Conservation (phyloP, 305 asterid genomes). For the Fraxinus velutina region DNA sequence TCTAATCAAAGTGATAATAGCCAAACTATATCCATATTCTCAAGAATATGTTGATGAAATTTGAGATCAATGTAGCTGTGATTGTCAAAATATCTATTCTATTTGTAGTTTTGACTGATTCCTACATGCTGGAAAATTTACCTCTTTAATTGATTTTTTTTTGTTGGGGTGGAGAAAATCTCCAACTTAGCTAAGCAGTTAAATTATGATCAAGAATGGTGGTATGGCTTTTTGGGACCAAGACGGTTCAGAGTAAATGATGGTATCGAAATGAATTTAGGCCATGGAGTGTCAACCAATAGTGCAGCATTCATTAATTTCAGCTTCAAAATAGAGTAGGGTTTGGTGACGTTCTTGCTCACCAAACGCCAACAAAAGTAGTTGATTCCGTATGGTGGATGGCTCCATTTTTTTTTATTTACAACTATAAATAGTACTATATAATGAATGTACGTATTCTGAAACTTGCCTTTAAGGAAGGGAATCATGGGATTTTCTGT, state of each 20-base stretch:
- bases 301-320: background rate
- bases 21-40: background rate
- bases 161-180: background rate
- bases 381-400: background rate
- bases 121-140: background rate
- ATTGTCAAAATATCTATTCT: background rate
- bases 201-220: background rate
- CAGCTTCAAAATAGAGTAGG: background rate
- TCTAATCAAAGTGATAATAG: background rate
- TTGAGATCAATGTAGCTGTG: background rate
- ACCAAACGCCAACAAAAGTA: conserved; percentile 6
- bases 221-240: background rate
- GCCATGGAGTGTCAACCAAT: background rate
- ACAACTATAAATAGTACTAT: background rate
- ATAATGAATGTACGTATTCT: background rate
- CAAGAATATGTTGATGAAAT: background rate
- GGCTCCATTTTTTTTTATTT: background rate
- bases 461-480: background rate
- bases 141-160: background rate
- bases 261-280: background rate
- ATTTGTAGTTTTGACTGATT: background rate
- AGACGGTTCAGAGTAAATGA: background rate
- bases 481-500: background rate
- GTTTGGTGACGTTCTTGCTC: background rate
- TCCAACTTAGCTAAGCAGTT: background rate